Percentiles rank a stretch among this genome's conserved stretches.
Conservation (phyloP, 257 asterid genomes). For the Eucommia ulmoides region DNA sequence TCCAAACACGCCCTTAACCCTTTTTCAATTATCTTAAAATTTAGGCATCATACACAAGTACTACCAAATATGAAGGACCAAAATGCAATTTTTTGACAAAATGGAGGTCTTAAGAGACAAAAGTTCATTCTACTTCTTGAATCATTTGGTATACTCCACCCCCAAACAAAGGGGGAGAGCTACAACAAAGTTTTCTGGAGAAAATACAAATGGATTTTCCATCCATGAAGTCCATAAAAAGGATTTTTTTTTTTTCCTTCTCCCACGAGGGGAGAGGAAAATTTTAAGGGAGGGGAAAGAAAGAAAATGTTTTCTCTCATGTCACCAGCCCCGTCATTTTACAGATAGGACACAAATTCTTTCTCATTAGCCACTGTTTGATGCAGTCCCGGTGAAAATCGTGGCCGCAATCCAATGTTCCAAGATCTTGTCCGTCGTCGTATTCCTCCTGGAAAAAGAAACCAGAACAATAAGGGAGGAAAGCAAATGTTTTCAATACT, state of each 20-base stretch:
- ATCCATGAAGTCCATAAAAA: background rate
- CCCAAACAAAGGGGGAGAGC: too few relatives aligned
- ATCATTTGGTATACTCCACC: background rate
- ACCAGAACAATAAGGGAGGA: background rate
- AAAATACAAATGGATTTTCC: background rate
- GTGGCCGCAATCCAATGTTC: slow-evolving; percentile 32
- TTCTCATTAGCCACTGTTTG: slow-evolving; percentile 34
- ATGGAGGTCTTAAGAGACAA: too few relatives aligned
- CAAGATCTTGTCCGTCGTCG: slow-evolving; percentile 23
- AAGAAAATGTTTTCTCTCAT: slow-evolving; percentile 7
- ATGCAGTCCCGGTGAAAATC: slow-evolving; percentile 30
- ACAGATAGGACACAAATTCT: slow-evolving; percentile 40
- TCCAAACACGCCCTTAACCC: too few relatives aligned
- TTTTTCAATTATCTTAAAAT: too few relatives aligned
- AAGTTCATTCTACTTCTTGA: background rate
- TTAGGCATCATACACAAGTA: too few relatives aligned
- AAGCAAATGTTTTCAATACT: background rate
- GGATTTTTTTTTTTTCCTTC: slow-evolving; percentile 5
- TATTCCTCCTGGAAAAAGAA: slow-evolving; percentile 32
- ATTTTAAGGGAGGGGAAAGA: slow-evolving; percentile 2
- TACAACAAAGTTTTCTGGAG: background rate
- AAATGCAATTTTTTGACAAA: too few relatives aligned
- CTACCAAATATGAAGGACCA: too few relatives aligned
- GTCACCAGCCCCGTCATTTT: slow-evolving; percentile 28
- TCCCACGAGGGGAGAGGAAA: slow-evolving; percentile 1